phyloP scores from a whole-genome alignment of 2,329 filamentous ascomycete genomes.

The Myriosclerotinia scirpicola region DNA sequence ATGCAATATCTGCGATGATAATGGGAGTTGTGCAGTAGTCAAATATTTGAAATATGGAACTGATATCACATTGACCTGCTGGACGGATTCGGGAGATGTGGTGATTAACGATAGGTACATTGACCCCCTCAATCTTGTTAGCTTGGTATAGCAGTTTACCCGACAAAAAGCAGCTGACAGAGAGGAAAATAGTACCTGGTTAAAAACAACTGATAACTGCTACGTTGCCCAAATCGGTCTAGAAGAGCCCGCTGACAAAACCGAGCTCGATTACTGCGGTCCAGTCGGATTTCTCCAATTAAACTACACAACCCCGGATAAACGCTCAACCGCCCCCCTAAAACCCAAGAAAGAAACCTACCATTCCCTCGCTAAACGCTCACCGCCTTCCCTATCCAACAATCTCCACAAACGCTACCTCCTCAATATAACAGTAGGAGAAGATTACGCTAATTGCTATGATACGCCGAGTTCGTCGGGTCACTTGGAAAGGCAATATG shows the following conservation, averaged over 20 bases:
- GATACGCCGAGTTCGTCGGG: neutral
- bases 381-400: neutral
- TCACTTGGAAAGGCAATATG: conserved; percentile 14
- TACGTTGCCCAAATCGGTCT: conserved; percentile 30
- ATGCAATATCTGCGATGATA: conserved; percentile 31
- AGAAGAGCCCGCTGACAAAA: conserved; percentile 23
- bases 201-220: conserved; percentile 31
- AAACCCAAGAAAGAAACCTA: neutral
- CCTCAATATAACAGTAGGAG: conserved; percentile 30
- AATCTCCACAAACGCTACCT: conserved; percentile 25
- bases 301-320: conserved; percentile 23
- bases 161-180: conserved; percentile 5
- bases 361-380: neutral
- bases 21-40: conserved; percentile 25
- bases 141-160: neutral
- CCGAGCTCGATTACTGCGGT: conserved; percentile 31
- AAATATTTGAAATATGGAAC: conserved; percentile 26
- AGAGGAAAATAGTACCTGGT: conserved; percentile 25
- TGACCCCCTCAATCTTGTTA: neutral
- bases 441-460: conserved; percentile 30
- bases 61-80: conserved; percentile 30
- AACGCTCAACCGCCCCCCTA: neutral
- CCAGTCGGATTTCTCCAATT: conserved; percentile 31
- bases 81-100: conserved; percentile 26
- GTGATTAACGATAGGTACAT: conserved; percentile 28